Evolutionary conservation across 139 green algal genomes (phyloP), one percentile per base, ranked within the genome.

Genomic region (Closterium sp.): DNA sequence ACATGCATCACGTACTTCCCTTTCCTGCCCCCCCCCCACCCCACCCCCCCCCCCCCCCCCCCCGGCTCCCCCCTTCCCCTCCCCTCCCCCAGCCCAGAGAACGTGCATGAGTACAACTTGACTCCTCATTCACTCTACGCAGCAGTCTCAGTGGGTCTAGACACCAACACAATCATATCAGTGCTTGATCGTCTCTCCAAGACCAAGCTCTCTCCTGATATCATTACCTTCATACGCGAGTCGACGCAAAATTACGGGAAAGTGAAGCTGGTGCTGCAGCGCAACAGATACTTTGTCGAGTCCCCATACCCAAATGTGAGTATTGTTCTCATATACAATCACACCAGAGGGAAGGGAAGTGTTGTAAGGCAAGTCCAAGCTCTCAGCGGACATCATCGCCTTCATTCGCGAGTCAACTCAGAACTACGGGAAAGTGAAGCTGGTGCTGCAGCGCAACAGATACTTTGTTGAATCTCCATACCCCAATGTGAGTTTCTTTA

Each of bases 341-440:
- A n/a, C n/a, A n/a, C n/a, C n/a, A n/a, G n/a, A n/a, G n/a, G n/a
- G n/a, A n/a, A n/a, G n/a, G n/a, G n/a, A n/a, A n/a, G n/a, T n/a
- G n/a, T n/a, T n/a, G n/a, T n/a, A n/a, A n/a, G n/a, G n/a, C 89
- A 98, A 98, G 88, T 85, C 92, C 1, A 45, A 92, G 70, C 91
- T 95, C 29, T 73, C 91, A 2, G 7, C 29, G 28, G 91, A 94
- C n/a, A 93, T 95, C 29, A 88, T 95, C 38, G n/a, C 88, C 31
- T 99, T 99, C 96, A 96, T 99, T 31, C 70, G 92, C 0, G 95
- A 95, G 13, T 97, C 96, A 32, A 99, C 98, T 0, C 92, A 97
- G 88, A 99, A 99, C 95, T 99, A 99, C 94, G 98, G 98, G 91
- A 96, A 97, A 93, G 97, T 98, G 4, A 99, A 99, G 96, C 96